Evolutionary conservation across 2,329 filamentous ascomycete genomes (phyloP).

Genomic region (Clarireedia hainanense): DNA sequence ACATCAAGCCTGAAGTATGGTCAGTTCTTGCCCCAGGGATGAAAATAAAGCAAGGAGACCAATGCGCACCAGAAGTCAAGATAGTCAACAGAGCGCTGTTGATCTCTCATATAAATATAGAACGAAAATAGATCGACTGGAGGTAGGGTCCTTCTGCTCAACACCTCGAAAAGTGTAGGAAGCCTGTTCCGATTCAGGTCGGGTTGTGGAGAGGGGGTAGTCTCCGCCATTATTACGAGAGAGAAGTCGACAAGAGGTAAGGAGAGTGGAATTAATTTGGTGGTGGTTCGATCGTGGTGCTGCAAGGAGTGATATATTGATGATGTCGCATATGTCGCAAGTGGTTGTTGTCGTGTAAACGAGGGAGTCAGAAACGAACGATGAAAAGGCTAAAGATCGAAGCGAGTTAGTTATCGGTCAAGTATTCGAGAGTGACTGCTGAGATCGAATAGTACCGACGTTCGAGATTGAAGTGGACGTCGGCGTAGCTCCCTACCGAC

Average conservation of each 20-base stretch:
- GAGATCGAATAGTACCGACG: not conserved
- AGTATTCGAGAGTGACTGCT: not conserved
- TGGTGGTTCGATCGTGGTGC: not conserved
- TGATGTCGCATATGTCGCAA: not conserved
- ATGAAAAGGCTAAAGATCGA: not conserved
- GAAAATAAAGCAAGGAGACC: not conserved
- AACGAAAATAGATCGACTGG: slow-evolving; percentile 97
- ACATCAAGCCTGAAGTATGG: slow-evolving; percentile 76
- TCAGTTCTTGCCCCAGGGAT: slow-evolving; percentile 5
- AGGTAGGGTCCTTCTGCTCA: slow-evolving; percentile 87
- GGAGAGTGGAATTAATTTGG: not conserved
- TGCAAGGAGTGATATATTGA: slow-evolving; percentile 2
- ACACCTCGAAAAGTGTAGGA: slow-evolving; percentile 90
- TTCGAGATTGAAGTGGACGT: not conserved
- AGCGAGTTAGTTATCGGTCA: not conserved
- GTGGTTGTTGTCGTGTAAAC: not conserved
- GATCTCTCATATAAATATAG: slow-evolving; percentile 99
- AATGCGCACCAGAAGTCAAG: slow-evolving; percentile 84
- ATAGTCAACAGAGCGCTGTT: slow-evolving; percentile 96
- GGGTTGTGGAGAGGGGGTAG: slow-evolving; percentile 46
- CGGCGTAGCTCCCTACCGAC: slow-evolving; percentile 4
- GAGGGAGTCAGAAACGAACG: slow-evolving; percentile 1
- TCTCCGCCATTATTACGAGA: slow-evolving; percentile 19
- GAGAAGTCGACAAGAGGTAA: not conserved
- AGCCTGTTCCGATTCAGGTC: slow-evolving; percentile 70